Conservation (phyloP, 1,284 basidiomycete genomes). For the Marasmius fiardii region DNA sequence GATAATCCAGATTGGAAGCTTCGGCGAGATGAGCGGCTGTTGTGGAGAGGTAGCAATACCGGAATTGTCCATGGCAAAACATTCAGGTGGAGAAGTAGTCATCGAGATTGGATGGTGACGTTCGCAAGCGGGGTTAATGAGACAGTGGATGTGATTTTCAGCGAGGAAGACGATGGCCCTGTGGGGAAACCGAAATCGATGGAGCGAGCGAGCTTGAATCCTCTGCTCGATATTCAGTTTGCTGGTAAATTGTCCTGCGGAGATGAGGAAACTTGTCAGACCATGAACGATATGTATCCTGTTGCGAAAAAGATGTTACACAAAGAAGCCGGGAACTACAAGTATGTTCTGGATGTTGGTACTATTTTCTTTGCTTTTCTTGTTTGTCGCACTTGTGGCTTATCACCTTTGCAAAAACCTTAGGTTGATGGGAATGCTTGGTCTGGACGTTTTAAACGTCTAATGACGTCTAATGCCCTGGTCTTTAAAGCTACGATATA, state of each 20-base stretch:
- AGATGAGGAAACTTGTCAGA: constrained; percentile 30
- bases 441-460: constrained; percentile 65
- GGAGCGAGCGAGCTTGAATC: constrained; percentile 38
- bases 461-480: constrained; percentile 60
- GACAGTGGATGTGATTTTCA: constrained; percentile 27
- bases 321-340: constrained; percentile 53
- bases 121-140: constrained; percentile 31
- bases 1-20: constrained; percentile 53
- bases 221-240: constrained; percentile 59
- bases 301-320: constrained; percentile 41
- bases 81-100: constrained; percentile 49
- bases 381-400: background rate
- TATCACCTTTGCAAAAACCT: background rate
- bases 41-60: constrained; percentile 67
- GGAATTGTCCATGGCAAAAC: constrained; percentile 48
- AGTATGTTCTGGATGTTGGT: constrained; percentile 65
- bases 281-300: constrained; percentile 41
- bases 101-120: constrained; percentile 37
- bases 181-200: constrained; percentile 41
- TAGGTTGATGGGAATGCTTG: constrained; percentile 69
- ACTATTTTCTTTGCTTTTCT: background rate
- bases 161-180: constrained; percentile 18
- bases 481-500: constrained; percentile 68
- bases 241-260: constrained; percentile 49
- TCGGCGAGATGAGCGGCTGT: constrained; percentile 48